Conservation (phyloP, 2,329 filamentous ascomycete genomes). For the Alternaria tenuissima region DNA sequence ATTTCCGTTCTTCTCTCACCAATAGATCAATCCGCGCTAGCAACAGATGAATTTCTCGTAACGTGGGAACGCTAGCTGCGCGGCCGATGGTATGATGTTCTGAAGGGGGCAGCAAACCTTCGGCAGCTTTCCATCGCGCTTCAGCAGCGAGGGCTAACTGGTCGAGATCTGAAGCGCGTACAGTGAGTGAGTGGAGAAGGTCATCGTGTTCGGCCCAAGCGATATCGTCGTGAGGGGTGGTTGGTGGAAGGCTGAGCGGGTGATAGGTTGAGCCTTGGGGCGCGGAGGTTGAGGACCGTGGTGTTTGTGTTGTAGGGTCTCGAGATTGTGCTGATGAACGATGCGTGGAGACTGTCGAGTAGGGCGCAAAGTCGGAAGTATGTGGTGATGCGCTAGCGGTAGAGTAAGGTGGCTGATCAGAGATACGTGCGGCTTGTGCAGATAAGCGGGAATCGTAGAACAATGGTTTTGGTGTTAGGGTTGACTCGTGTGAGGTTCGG, state of each 20-base stretch:
- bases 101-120: background rate
- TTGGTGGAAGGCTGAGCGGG: background rate
- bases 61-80: background rate
- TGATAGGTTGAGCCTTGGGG: background rate
- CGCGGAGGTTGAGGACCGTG: background rate
- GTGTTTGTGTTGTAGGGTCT: background rate
- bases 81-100: background rate
- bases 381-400: background rate
- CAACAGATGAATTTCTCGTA: conserved; percentile 1
- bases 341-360: background rate
- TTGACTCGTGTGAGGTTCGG: background rate
- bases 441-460: background rate
- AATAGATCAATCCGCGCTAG: background rate
- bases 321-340: background rate
- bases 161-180: background rate
- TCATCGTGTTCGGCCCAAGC: conserved; percentile 1
- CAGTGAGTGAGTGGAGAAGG: background rate
- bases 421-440: background rate
- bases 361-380: background rate
- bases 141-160: background rate
- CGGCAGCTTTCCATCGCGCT: conserved; percentile 6
- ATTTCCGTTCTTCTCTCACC: background rate
- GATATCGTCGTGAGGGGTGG: background rate
- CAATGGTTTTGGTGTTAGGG: background rate
- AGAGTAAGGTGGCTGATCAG: background rate